A percentile compares a stretch with the other conserved stretches of the same genome.
Evolutionary conservation across 2,329 filamentous ascomycete species (phyloP).

Genomic region (Sporothrix brasiliensis): DNA sequence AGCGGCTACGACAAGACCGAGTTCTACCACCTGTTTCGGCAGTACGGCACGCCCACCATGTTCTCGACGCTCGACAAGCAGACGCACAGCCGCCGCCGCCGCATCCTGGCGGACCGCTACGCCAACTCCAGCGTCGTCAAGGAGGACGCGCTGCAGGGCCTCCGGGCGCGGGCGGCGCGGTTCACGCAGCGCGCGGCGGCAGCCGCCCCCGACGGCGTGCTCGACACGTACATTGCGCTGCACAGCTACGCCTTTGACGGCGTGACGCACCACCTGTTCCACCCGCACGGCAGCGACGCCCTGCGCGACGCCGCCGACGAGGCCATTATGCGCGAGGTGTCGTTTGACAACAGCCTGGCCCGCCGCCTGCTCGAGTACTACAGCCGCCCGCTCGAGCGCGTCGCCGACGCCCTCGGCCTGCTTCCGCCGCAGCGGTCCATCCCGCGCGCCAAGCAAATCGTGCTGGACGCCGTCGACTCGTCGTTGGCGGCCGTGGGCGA

Average conservation of each 20-base stretch:
- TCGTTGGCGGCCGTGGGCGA: background rate
- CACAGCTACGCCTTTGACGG: constrained; percentile 72
- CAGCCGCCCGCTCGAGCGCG: constrained; percentile 52
- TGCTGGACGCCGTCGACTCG: constrained; percentile 52
- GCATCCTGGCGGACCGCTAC: constrained; percentile 66
- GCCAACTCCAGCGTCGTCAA: constrained; percentile 68
- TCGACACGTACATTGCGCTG: constrained; percentile 61
- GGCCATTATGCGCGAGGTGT: constrained; percentile 68
- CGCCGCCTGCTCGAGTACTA: constrained; percentile 65
- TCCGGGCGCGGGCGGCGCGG: constrained; percentile 57
- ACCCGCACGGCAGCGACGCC: constrained; percentile 64
- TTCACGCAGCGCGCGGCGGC: constrained; percentile 56
- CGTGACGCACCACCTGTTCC: constrained; percentile 68
- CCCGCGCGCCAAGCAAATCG: constrained; percentile 61
- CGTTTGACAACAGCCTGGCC: constrained; percentile 67
- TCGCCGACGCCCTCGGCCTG: constrained; percentile 49
- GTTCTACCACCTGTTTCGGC: constrained; percentile 63
- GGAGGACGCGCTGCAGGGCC: constrained; percentile 56
- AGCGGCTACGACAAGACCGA: constrained; percentile 68
- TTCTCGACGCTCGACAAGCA: constrained; percentile 57
- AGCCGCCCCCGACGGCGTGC: constrained; percentile 47
- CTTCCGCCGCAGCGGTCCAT: constrained; percentile 60
- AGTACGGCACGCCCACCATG: constrained; percentile 61
- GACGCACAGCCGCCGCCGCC: constrained; percentile 64
- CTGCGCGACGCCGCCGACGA: constrained; percentile 59